These are phyloP conservation scores for Paraconiothyrium sp. DNA, from an alignment of 2,329 filamentous ascomycete genomes.

Conservation along the genomic window DNA sequence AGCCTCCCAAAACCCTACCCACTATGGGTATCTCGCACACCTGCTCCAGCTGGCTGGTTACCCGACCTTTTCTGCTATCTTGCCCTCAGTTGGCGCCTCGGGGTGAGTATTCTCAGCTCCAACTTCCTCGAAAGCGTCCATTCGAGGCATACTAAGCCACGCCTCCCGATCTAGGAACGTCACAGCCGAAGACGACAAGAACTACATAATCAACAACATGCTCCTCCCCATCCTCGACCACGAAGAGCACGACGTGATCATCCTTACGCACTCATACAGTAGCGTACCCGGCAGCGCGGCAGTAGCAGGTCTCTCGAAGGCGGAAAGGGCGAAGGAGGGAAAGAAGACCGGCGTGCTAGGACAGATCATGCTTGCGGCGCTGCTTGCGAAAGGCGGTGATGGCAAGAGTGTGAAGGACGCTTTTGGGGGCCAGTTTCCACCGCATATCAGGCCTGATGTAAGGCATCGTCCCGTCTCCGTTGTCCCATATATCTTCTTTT, in stretches of 20 bases:
- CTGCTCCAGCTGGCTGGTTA: constrained; percentile 38
- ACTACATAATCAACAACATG: constrained; percentile 25
- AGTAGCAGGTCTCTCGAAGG: constrained; percentile 18
- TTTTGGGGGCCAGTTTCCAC: constrained; percentile 27
- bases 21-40: constrained; percentile 35
- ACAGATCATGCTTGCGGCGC: constrained; percentile 26
- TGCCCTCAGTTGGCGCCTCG: constrained; percentile 27
- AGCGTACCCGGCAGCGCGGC: constrained; percentile 28
- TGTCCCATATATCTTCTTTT: too few species aligned
- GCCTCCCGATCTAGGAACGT: background rate
- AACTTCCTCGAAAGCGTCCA: too few species aligned
- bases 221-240: constrained; percentile 25
- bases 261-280: constrained; percentile 31
- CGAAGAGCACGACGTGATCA: constrained; percentile 28
- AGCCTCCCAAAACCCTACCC: constrained; percentile 41
- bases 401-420: constrained; percentile 23
- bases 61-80: constrained; percentile 28
- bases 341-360: constrained; percentile 31
- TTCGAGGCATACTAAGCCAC: too few species aligned
- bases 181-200: constrained; percentile 20
- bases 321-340: constrained; percentile 21
- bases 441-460: constrained; percentile 29
- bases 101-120: too few species aligned
- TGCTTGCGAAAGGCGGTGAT: constrained; percentile 26
- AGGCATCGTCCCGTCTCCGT: background rate